phyloP scores from a whole-genome alignment of 1,139 yeast species.

The Candida gigantensis region DNA sequence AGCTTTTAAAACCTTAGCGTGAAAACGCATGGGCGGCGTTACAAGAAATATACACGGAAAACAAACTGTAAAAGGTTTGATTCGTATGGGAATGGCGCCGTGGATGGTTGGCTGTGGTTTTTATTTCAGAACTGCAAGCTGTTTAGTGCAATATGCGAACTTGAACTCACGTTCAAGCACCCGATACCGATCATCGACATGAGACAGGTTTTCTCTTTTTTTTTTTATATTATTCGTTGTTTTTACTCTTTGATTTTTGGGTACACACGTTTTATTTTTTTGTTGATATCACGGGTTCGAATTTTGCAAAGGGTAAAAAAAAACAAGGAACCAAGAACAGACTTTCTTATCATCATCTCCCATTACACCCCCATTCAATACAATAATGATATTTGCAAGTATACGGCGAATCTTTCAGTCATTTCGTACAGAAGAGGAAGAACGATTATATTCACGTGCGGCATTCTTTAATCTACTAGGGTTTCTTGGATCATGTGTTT shows the following conservation, averaged over 20 bases:
- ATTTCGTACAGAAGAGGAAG: constrained; percentile 84
- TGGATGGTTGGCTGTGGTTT: constrained; percentile 61
- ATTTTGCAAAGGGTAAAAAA: constrained; percentile 1
- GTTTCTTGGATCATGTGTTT: constrained; percentile 76
- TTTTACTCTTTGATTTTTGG: background rate
- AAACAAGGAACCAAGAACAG: constrained; percentile 2
- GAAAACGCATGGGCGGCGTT: constrained; percentile 73
- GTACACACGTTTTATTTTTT: constrained; percentile 1
- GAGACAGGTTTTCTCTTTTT: constrained; percentile 37
- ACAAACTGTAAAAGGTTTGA: constrained; percentile 5
- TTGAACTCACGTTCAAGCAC: constrained; percentile 42
- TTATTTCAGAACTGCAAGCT: constrained; percentile 24
- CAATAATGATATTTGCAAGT: constrained; percentile 58
- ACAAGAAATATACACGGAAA: constrained; percentile 51
- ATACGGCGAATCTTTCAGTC: constrained; percentile 78
- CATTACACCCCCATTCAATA: no score
- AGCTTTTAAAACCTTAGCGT: constrained; percentile 52
- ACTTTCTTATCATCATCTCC: background rate
- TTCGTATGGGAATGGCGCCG: constrained; percentile 65
- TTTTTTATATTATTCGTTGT: constrained; percentile 8
- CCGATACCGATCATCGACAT: constrained; percentile 80
- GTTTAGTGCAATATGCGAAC: constrained; percentile 82
- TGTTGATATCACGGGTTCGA: constrained; percentile 13
- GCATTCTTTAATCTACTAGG: constrained; percentile 85
- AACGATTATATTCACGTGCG: constrained; percentile 68